Evolutionary conservation across 2,329 filamentous ascomycete genomes (phyloP).

Genomic region (Plectosphaerella sp.): DNA sequence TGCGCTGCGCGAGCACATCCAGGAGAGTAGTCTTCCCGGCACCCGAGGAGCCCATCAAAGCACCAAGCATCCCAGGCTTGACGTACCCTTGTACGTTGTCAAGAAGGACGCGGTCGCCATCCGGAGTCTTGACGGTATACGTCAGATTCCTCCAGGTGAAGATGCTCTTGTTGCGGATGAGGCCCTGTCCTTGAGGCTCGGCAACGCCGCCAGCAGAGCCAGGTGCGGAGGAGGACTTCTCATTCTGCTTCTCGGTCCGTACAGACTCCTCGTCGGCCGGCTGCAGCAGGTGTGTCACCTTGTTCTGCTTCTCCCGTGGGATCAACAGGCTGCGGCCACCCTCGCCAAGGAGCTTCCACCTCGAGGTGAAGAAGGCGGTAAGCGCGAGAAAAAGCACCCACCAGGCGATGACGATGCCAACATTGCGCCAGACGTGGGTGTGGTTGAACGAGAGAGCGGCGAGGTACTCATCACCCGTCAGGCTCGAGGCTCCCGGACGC

Average conservation of each 20-base stretch:
- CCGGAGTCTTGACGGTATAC: conserved; percentile 62
- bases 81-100: conserved; percentile 82
- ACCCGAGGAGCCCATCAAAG: conserved; percentile 76
- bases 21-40: conserved; percentile 84
- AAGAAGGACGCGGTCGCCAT: conserved; percentile 63
- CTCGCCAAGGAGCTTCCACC: conserved; percentile 1
- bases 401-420: conserved; percentile 9
- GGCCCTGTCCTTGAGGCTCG: conserved; percentile 5
- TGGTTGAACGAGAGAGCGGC: conserved; percentile 7
- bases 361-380: conserved; percentile 1
- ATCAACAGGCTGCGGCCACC: conserved; percentile 1
- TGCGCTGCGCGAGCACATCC: conserved; percentile 75
- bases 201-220: not conserved
- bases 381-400: conserved; percentile 8
- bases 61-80: conserved; percentile 72
- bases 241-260: not conserved
- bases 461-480: conserved; percentile 3
- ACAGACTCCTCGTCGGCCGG: not conserved
- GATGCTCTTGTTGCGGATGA: conserved; percentile 60
- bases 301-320: not conserved
- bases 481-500: conserved; percentile 17
- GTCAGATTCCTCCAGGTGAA: conserved; percentile 73
- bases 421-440: conserved; percentile 14
- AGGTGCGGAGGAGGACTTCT: not conserved
- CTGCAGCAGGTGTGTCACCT: not conserved